A percentile compares a stretch with the other conserved stretches of the same genome.
These are phyloP conservation scores for Ocimum tenuiflorum DNA, from an alignment of 257 asterid genomes.

Conservation along the genomic window DNA sequence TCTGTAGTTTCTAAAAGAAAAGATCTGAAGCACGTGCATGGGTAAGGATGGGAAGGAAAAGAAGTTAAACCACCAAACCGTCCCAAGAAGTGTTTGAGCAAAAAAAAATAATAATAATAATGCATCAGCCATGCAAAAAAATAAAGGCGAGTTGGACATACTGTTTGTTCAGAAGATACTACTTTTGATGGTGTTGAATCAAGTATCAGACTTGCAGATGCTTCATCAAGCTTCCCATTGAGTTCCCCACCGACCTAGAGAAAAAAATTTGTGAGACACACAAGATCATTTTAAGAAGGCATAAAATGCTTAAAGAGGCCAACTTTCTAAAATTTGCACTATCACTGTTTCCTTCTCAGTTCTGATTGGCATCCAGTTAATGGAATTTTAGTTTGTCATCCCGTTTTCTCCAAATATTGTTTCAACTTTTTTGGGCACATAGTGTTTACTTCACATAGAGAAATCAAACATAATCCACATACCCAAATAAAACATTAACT, in stretches of 20 bases:
- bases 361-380: background rate
- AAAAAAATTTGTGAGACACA: constrained; percentile 20
- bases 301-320: background rate
- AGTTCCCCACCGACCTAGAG: constrained; percentile 69
- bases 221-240: constrained; percentile 90
- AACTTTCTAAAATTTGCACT: constrained; percentile 1
- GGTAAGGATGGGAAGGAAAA: constrained; percentile 10
- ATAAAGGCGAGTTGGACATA: constrained; percentile 33
- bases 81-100: too few relatives aligned
- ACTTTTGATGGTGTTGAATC: constrained; percentile 95
- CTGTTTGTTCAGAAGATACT: constrained; percentile 81
- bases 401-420: background rate
- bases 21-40: constrained; percentile 1
- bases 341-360: constrained; percentile 8
- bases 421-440: background rate
- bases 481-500: constrained; percentile 1
- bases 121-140: background rate
- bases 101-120: too few relatives aligned
- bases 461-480: constrained; percentile 4
- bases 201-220: constrained; percentile 68
- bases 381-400: background rate
- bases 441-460: background rate
- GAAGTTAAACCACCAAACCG: background rate
- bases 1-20: background rate
- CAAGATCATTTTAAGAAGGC: background rate